These are phyloP conservation scores for Penicillium palitans DNA, from an alignment of 2,329 filamentous ascomycete genomes.

Conservation along the genomic window DNA sequence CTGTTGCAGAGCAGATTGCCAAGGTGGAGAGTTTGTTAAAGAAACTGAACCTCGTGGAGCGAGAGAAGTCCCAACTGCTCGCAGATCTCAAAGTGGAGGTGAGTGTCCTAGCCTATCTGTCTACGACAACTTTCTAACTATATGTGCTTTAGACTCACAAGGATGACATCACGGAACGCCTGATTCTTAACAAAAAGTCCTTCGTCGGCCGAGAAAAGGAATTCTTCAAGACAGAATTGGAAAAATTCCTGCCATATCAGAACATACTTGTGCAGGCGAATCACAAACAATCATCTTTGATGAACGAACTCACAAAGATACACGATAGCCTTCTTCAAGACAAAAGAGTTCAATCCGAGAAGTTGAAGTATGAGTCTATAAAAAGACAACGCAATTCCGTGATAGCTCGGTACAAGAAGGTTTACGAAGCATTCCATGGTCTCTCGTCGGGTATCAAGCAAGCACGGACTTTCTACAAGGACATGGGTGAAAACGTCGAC, in stretches of 20 bases:
- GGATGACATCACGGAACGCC: slow-evolving; percentile 94
- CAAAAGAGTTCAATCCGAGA: slow-evolving; percentile 87
- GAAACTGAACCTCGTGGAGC: slow-evolving; percentile 88
- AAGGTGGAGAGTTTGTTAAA: slow-evolving; percentile 87
- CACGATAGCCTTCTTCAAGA: slow-evolving; percentile 91
- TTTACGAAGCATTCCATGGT: slow-evolving; percentile 90
- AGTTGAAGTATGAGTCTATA: slow-evolving; percentile 90
- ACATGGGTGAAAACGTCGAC: slow-evolving; percentile 93
- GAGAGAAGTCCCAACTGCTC: slow-evolving; percentile 84
- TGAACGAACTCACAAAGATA: slow-evolving; percentile 88
- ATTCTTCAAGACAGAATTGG: slow-evolving; percentile 92
- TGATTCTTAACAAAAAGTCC: slow-evolving; percentile 97
- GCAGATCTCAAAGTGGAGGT: slow-evolving; percentile 99
- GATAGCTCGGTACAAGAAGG: slow-evolving; percentile 82
- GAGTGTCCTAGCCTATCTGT: slow-evolving; percentile 26
- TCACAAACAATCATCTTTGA: slow-evolving; percentile 88
- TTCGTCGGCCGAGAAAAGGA: slow-evolving; percentile 89
- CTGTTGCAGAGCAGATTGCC: slow-evolving; percentile 84
- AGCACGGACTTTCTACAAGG: slow-evolving; percentile 88
- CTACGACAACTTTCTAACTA: slow-evolving; percentile 3
- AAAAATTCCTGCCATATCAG: slow-evolving; percentile 93
- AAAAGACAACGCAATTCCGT: slow-evolving; percentile 79
- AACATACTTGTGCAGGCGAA: slow-evolving; percentile 88
- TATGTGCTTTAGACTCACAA: slow-evolving; percentile 69
- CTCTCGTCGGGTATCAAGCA: slow-evolving; percentile 80